Percentiles rank a stretch among this genome's conserved stretches.
These are phyloP conservation scores for Lonicera japonica DNA, from an alignment of 129 eudicot genomes.

Conservation along the genomic window DNA sequence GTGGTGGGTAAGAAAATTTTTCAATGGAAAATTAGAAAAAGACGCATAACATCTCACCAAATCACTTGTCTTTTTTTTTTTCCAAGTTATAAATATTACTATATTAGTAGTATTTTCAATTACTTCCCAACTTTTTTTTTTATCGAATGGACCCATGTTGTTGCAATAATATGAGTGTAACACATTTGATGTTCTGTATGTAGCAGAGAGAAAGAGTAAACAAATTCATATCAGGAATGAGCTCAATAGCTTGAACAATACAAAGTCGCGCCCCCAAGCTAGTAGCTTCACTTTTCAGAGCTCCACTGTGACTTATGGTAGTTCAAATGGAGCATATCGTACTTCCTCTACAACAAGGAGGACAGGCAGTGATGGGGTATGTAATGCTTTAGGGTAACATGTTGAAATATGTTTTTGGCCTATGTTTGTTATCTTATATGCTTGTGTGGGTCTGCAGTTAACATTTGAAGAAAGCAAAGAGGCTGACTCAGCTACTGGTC, in stretches of 20 bases:
- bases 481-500: constrained; percentile 71
- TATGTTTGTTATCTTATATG: neutral
- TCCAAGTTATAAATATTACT: too few species aligned
- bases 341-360: constrained; percentile 55
- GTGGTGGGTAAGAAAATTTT: too few species aligned
- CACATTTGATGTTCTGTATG: neutral
- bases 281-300: constrained; percentile 65
- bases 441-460: constrained; percentile 35
- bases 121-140: too few species aligned
- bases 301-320: constrained; percentile 70
- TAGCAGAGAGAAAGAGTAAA: constrained; percentile 47
- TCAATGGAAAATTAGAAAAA: too few species aligned
- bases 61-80: too few species aligned
- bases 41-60: too few species aligned
- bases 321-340: constrained; percentile 68
- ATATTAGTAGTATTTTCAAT: too few species aligned
- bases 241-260: constrained; percentile 19
- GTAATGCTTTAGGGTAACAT: constrained; percentile 10
- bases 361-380: constrained; percentile 74
- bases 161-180: too few species aligned
- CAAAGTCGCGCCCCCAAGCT: constrained; percentile 34
- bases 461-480: constrained; percentile 67
- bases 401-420: neutral
- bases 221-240: constrained; percentile 33
- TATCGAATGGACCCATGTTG: too few species aligned